These are phyloP conservation scores for Arbutus unedo DNA, from an alignment of 148 eudicot genomes.

Conservation along the genomic window DNA sequence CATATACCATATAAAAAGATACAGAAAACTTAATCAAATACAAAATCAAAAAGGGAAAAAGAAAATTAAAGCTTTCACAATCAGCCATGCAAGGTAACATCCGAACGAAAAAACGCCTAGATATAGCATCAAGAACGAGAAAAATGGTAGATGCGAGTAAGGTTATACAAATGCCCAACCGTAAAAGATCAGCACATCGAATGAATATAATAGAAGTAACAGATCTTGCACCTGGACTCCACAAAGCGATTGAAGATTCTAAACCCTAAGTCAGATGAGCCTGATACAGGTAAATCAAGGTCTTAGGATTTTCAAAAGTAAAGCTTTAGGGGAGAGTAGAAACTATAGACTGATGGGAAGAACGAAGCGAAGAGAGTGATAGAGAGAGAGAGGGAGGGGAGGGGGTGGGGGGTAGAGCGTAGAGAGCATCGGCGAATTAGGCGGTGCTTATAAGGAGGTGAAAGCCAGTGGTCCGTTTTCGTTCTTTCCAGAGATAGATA, in stretches of 20 bases:
- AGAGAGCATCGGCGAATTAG: neutral
- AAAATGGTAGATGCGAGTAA: neutral
- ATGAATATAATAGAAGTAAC: neutral
- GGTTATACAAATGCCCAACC: neutral
- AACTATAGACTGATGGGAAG: neutral
- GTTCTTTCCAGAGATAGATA: neutral
- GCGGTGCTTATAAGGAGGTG: conserved; percentile 14
- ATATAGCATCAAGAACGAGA: neutral
- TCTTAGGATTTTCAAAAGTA: neutral
- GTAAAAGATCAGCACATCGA: neutral
- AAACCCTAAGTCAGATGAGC: conserved; percentile 2
- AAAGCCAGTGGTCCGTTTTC: neutral
- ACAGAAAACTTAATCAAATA: neutral
- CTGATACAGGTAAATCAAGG: neutral
- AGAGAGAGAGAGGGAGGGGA: neutral
- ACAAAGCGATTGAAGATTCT: neutral
- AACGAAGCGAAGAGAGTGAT: neutral
- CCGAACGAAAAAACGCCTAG: neutral
- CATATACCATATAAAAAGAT: neutral
- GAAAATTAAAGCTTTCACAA: neutral
- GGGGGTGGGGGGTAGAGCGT: neutral
- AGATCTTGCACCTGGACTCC: neutral
- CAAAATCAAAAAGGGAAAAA: neutral
- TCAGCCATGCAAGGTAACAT: neutral
- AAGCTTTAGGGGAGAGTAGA: neutral